Evolutionary conservation across 257 asterid species (phyloP).

Genomic region (Schizonepeta tenuifolia): DNA sequence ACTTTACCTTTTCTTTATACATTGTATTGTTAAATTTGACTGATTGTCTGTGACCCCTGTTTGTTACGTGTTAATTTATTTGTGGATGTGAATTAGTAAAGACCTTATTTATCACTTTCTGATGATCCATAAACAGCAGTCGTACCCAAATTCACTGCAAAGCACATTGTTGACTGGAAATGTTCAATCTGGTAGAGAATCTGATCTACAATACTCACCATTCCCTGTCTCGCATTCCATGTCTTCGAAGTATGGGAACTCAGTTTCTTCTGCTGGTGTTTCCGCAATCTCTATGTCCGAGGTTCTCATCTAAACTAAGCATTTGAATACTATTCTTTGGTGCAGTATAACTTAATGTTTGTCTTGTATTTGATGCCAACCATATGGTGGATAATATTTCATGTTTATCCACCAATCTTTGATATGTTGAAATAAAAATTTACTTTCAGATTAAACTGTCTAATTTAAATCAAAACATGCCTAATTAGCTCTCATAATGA

Average conservation of each 20-base stretch:
- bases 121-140: slow-evolving; percentile 44
- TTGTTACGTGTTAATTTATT: not conserved
- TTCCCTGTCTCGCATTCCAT: slow-evolving; percentile 58
- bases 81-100: not conserved
- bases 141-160: slow-evolving; percentile 61
- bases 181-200: slow-evolving; percentile 63
- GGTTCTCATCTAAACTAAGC: slow-evolving; percentile 45
- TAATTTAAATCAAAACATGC: not conserved
- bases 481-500: not conserved
- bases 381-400: no score
- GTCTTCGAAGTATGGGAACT: slow-evolving; percentile 61
- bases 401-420: not conserved
- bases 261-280: slow-evolving; percentile 57
- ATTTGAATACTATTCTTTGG: not conserved
- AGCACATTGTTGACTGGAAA: slow-evolving; percentile 61
- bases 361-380: not conserved
- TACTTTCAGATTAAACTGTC: not conserved
- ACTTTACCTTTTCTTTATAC: not conserved
- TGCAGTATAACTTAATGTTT: not conserved
- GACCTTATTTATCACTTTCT: slow-evolving; percentile 20
- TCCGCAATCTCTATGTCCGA: slow-evolving; percentile 71
- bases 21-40: not conserved
- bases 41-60: not conserved
- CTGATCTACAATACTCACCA: slow-evolving; percentile 67
- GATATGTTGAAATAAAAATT: not conserved